Evolutionary conservation across 345 rosid species (phyloP).

Genomic region (Punica granatum): DNA sequence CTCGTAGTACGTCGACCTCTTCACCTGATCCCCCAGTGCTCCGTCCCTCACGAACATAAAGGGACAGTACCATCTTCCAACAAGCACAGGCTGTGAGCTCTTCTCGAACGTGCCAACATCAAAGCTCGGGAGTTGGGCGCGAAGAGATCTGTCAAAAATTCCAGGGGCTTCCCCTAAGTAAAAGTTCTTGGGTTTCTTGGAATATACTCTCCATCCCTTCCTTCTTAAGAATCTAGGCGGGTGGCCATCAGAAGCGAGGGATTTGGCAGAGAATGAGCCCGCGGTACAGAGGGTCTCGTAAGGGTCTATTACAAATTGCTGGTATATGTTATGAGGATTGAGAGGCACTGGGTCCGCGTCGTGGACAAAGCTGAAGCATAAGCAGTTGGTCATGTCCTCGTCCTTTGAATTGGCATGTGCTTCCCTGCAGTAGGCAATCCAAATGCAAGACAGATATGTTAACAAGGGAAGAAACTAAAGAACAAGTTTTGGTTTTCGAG

Average conservation of each 20-base stretch:
- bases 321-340: conserved; percentile 22
- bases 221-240: conserved; percentile 45
- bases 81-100: conserved; percentile 13
- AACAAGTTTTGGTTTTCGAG: background rate
- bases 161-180: conserved; percentile 46
- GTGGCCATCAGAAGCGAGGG: conserved; percentile 32
- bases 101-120: conserved; percentile 9
- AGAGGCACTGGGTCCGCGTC: conserved; percentile 25
- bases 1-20: conserved; percentile 36
- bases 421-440: conserved; percentile 25
- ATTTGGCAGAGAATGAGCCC: conserved; percentile 26
- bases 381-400: conserved; percentile 27
- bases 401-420: conserved; percentile 35
- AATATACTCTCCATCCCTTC: conserved; percentile 34
- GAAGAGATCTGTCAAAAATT: conserved; percentile 20
- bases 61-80: conserved; percentile 70
- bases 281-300: background rate
- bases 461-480: too few relatives aligned
- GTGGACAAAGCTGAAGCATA: conserved; percentile 15
- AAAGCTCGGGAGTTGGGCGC: conserved; percentile 38
- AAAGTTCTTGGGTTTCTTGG: conserved; percentile 19
- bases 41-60: conserved; percentile 51
- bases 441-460: background rate
- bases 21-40: conserved; percentile 28
- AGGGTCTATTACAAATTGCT: conserved; percentile 25